Percentiles rank a stretch among this genome's conserved stretches.
Conservation (phyloP, 345 rosid genomes). For the Xanthoceras sorbifolium region DNA sequence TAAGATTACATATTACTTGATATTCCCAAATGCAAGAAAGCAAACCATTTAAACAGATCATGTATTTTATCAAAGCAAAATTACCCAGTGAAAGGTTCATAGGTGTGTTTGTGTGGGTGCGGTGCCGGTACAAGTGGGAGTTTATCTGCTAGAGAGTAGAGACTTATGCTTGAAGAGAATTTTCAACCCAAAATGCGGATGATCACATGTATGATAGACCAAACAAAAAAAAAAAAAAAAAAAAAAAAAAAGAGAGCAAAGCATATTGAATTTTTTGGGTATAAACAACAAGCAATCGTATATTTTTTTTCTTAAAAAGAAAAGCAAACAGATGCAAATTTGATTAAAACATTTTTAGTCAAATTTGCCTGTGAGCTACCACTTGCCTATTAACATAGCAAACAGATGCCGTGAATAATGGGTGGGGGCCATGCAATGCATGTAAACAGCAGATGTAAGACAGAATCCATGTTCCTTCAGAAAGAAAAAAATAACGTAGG, state of each 20-base stretch:
- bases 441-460: conserved; percentile 4
- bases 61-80: background rate
- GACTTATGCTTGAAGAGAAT: background rate
- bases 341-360: background rate
- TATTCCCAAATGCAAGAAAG: background rate
- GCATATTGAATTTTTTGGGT: background rate
- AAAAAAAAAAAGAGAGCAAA: background rate
- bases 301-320: too few species aligned
- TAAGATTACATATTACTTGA: background rate
- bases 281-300: background rate
- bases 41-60: background rate
- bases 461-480: background rate
- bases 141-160: background rate
- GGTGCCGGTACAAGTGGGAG: background rate
- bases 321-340: background rate
- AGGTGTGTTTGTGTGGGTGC: background rate
- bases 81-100: background rate
- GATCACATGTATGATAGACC: background rate
- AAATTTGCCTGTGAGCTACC: background rate
- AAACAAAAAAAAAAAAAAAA: background rate
- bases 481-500: background rate
- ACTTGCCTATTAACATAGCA: background rate
- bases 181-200: background rate
- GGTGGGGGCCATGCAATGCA: background rate
- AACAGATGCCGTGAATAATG: background rate